Conservation (phyloP, 2,329 filamentous ascomycete genomes). For the Cordyceps fumosorosea region DNA sequence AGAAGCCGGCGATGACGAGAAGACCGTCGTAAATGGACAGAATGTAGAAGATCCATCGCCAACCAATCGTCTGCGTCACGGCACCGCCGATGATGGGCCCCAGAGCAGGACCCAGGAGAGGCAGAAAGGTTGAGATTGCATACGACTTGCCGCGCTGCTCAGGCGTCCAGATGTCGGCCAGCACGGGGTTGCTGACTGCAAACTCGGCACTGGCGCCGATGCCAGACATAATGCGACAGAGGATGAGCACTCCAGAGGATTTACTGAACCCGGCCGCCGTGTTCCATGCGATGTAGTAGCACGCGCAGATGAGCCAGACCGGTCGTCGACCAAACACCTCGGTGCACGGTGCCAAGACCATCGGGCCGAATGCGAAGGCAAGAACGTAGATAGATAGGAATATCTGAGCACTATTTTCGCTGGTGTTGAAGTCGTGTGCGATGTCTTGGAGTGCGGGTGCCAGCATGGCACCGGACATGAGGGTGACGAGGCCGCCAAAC, state of each 20-base stretch:
- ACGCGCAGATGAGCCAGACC: constrained; percentile 27
- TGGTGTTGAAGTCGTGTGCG: constrained; percentile 24
- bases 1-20: constrained; percentile 45
- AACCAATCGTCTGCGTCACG: constrained; percentile 54
- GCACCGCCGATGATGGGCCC: constrained; percentile 63
- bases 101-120: constrained; percentile 53
- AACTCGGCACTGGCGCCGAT: constrained; percentile 25
- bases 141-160: constrained; percentile 31
- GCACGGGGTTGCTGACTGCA: constrained; percentile 28
- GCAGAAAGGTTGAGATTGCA: constrained; percentile 24
- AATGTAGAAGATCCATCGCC: constrained; percentile 66
- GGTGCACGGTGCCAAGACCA: constrained; percentile 26
- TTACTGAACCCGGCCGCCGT: constrained; percentile 26
- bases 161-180: constrained; percentile 30
- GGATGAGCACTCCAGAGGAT: constrained; percentile 25
- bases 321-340: constrained; percentile 29
- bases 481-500: constrained; percentile 27
- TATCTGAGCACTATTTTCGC: constrained; percentile 21
- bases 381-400: constrained; percentile 30
- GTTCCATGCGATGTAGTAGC: constrained; percentile 32
- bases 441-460: constrained; percentile 29
- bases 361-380: constrained; percentile 28
- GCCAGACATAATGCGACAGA: constrained; percentile 20
- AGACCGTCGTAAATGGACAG: constrained; percentile 51
- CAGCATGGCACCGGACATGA: constrained; percentile 32